phyloP scores from a whole-genome alignment of 768 basidiomycete genomes.

The Lentinula sp. region DNA sequence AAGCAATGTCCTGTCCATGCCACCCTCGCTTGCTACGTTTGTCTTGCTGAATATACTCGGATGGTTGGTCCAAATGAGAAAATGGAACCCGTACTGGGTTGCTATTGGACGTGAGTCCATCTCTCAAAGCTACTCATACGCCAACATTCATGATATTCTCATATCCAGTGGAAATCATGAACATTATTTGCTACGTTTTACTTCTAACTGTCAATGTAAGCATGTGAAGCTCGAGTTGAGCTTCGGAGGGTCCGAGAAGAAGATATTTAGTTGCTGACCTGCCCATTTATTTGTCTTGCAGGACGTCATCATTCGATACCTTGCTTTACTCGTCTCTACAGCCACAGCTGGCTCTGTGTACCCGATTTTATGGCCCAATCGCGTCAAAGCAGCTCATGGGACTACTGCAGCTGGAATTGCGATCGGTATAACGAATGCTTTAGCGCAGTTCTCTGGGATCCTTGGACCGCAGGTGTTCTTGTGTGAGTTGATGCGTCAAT shows the following conservation, averaged over 20 bases:
- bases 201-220: constrained; percentile 13
- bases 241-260: no score
- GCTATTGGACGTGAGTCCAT: constrained; percentile 7
- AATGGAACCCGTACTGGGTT: constrained; percentile 14
- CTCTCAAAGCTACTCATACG: background rate
- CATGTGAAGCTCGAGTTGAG: no score
- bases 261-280: no score
- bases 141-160: background rate
- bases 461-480: constrained; percentile 16
- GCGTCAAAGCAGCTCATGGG: constrained; percentile 15
- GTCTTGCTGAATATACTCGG: constrained; percentile 10
- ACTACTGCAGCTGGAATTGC: constrained; percentile 16
- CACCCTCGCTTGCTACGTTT: constrained; percentile 15
- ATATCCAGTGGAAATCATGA: constrained; percentile 10
- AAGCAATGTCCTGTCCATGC: constrained; percentile 18
- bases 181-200: constrained; percentile 14
- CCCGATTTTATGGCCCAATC: constrained; percentile 16
- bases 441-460: constrained; percentile 15
- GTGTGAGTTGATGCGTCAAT: background rate
- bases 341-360: constrained; percentile 15
- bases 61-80: constrained; percentile 12
- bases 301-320: constrained; percentile 11
- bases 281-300: background rate
- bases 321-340: constrained; percentile 14
- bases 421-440: constrained; percentile 16